Evolutionary conservation across 75 land plant genomes (phyloP).

Genomic region (Larix kaempferi): DNA sequence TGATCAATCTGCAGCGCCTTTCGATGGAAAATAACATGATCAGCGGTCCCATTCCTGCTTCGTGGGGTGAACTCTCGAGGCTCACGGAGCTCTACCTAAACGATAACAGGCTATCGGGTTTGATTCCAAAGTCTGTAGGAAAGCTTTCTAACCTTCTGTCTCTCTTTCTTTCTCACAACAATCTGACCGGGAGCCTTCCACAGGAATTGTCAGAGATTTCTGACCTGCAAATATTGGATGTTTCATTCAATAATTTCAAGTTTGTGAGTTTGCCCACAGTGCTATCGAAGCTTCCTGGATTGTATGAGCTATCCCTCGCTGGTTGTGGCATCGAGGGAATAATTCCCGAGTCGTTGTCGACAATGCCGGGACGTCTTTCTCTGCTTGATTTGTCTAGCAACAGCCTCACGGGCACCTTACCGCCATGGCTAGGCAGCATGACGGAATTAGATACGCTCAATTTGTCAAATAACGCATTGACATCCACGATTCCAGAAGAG

Average conservation of each 20-base stretch:
- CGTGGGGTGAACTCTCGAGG: slow-evolving; percentile 30
- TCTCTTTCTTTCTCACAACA: slow-evolving; percentile 66
- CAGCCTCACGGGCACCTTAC: slow-evolving; percentile 25
- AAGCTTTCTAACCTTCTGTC: slow-evolving; percentile 29
- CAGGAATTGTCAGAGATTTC: slow-evolving; percentile 20
- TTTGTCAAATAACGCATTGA: slow-evolving; percentile 18
- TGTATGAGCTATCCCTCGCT: slow-evolving; percentile 21
- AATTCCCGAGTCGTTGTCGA: slow-evolving; percentile 14
- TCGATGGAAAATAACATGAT: slow-evolving; percentile 28
- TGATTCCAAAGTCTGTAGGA: slow-evolving; percentile 49
- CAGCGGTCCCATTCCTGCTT: slow-evolving; percentile 62
- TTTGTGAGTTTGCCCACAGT: slow-evolving; percentile 16
- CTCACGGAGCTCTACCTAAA: slow-evolving; percentile 65
- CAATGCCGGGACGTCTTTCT: slow-evolving; percentile 10
- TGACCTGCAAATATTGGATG: slow-evolving; percentile 27
- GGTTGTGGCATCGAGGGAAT: slow-evolving; percentile 24
- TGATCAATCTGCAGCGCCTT: neutral
- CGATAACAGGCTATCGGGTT: slow-evolving; percentile 57
- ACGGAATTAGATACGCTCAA: slow-evolving; percentile 26
- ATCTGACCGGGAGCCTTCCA: slow-evolving; percentile 60
- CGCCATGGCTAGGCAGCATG: slow-evolving; percentile 32
- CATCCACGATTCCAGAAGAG: slow-evolving; percentile 16
- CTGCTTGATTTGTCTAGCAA: slow-evolving; percentile 40
- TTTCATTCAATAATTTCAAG: slow-evolving; percentile 30
- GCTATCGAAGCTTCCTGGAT: slow-evolving; percentile 18